Conservation (phyloP, 2,329 filamentous ascomycete genomes). For the Lojkania enalia region DNA sequence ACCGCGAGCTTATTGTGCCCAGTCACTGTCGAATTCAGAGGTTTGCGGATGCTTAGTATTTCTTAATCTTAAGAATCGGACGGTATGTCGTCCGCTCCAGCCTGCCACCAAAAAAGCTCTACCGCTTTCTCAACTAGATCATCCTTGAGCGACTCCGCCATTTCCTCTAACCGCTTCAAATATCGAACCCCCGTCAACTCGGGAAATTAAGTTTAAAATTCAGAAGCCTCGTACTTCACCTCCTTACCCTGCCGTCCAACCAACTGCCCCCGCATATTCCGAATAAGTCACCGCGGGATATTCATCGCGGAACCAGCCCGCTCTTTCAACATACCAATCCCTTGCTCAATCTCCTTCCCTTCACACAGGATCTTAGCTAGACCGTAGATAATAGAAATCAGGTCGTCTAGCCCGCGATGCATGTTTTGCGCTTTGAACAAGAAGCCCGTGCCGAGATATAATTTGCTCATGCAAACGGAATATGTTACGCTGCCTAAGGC, state of each 20-base stretch:
- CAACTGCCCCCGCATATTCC: no score
- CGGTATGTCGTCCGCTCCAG: not conserved
- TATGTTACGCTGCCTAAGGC: no score
- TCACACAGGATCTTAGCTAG: not conserved
- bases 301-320: no score
- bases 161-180: no score
- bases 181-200: no score
- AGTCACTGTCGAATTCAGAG: not conserved
- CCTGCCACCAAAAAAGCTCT: not conserved
- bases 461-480: no score
- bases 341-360: not conserved
- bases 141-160: not conserved
- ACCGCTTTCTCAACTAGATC: not conserved
- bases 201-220: no score
- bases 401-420: not conserved
- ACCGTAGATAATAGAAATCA: not conserved
- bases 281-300: no score
- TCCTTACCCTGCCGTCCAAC: not conserved
- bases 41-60: not conserved
- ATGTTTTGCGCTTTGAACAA: not conserved
- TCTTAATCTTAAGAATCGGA: not conserved
- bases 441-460: not conserved
- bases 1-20: no score
- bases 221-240: not conserved
- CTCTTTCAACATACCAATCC: no score